Conservation (phyloP, 768 basidiomycete species). For the Suillus variegatus region DNA sequence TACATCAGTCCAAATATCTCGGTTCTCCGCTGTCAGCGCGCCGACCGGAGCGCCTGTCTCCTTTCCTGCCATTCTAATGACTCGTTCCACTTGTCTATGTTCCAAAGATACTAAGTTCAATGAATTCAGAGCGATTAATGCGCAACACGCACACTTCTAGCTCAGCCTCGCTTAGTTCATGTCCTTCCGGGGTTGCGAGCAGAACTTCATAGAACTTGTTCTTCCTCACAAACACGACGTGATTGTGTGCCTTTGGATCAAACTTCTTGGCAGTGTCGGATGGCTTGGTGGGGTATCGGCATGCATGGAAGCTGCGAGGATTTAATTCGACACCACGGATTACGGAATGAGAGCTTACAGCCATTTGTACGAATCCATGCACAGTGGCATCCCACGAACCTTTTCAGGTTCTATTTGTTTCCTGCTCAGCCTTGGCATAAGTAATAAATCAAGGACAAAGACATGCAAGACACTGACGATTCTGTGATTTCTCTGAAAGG, state of each 20-base stretch:
- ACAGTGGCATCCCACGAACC: slow-evolving; percentile 72
- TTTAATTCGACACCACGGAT: neutral
- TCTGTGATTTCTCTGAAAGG: slow-evolving; percentile 85
- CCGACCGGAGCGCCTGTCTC: slow-evolving; percentile 60
- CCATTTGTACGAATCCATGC: slow-evolving; percentile 96
- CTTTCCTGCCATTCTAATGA: slow-evolving; percentile 64
- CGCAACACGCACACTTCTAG: slow-evolving; percentile 61
- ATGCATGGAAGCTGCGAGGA: slow-evolving; percentile 77
- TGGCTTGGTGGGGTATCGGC: slow-evolving; percentile 83
- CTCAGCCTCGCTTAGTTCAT: slow-evolving; percentile 75
- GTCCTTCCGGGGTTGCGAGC: slow-evolving; percentile 60
- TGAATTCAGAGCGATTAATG: slow-evolving; percentile 1
- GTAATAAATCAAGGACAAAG: slow-evolving; percentile 7
- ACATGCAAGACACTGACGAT: slow-evolving; percentile 47
- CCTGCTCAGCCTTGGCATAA: slow-evolving; percentile 34
- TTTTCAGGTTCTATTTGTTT: slow-evolving; percentile 87
- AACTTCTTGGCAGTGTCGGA: slow-evolving; percentile 86
- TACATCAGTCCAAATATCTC: slow-evolving; percentile 88
- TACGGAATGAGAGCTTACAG: slow-evolving; percentile 49
- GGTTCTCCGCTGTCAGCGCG: slow-evolving; percentile 83
- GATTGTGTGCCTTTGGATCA: slow-evolving; percentile 71
- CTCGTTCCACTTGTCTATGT: slow-evolving; percentile 61
- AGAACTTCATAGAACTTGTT: slow-evolving; percentile 89
- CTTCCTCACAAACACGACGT: slow-evolving; percentile 88
- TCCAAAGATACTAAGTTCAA: slow-evolving; percentile 7